Evolutionary conservation across 1,139 yeast genomes (phyloP).

Genomic region (Yamadazyma epiphylla): DNA sequence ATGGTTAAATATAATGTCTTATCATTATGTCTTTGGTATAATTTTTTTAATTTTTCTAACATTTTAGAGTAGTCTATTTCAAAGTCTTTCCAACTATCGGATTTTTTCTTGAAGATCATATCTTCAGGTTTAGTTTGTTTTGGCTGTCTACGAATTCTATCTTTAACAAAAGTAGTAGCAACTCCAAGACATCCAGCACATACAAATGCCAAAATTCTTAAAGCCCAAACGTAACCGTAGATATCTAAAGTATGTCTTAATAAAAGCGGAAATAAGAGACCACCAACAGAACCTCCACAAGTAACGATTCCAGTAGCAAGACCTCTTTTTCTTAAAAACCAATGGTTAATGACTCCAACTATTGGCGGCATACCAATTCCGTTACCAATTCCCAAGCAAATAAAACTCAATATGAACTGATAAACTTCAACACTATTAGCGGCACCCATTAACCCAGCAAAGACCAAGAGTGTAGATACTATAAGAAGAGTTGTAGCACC

Average conservation of each 20-base stretch:
- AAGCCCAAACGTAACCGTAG: conserved; percentile 34
- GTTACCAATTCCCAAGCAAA: conserved; percentile 32
- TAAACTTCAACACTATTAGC: conserved; percentile 26
- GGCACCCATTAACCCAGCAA: conserved; percentile 32
- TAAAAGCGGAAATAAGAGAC: conserved; percentile 32
- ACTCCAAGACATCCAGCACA: conserved; percentile 28
- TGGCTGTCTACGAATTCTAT: conserved; percentile 22
- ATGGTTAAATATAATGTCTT: conserved; percentile 20
- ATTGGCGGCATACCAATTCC: conserved; percentile 35
- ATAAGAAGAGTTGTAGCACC: conserved; percentile 27
- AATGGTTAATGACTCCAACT: conserved; percentile 36
- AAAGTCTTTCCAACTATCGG: background rate
- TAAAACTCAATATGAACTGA: conserved; percentile 33
- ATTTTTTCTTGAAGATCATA: background rate
- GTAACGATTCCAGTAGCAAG: conserved; percentile 35
- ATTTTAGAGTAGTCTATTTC: conserved; percentile 1
- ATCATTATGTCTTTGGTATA: conserved; percentile 14
- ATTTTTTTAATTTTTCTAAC: background rate
- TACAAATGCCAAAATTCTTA: conserved; percentile 30
- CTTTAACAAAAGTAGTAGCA: conserved; percentile 41
- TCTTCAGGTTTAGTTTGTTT: background rate
- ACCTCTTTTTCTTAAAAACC: conserved; percentile 34
- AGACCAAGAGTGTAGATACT: conserved; percentile 22
- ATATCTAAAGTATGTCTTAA: conserved; percentile 25
- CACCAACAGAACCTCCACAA: conserved; percentile 39